Evolutionary conservation across 1,139 yeast genomes (phyloP).

Genomic region (Protomyces arabidopsidicola): DNA sequence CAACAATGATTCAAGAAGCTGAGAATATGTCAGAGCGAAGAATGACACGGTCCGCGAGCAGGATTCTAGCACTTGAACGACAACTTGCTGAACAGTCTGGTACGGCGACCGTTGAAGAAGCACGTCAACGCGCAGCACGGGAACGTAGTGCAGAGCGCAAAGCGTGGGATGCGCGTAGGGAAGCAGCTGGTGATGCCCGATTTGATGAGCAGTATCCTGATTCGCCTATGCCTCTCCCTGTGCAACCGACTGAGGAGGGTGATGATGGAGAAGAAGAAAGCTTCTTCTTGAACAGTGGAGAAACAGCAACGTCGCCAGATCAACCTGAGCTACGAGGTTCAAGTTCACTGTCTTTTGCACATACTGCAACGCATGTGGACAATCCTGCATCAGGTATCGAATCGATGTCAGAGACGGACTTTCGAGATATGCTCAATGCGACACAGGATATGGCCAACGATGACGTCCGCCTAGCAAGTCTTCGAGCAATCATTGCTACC

Average conservation of each 20-base stretch:
- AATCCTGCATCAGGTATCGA: too few species aligned
- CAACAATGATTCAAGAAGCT: background rate
- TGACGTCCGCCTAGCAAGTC: too few species aligned
- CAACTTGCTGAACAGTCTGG: constrained; percentile 5
- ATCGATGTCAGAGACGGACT: too few species aligned
- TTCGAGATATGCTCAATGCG: too few species aligned
- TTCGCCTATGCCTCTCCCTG: constrained; percentile 7
- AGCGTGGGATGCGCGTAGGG: constrained; percentile 1
- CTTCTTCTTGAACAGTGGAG: too few species aligned
- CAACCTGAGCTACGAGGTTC: too few species aligned
- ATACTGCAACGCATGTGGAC: too few species aligned
- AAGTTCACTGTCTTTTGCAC: too few species aligned
- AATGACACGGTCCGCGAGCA: background rate
- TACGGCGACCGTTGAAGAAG: background rate
- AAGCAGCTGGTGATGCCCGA: constrained; percentile 32
- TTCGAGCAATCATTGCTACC: too few species aligned
- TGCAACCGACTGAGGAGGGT: constrained; percentile 2
- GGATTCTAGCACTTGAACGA: constrained; percentile 1
- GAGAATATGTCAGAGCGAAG: background rate
- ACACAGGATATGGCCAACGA: too few species aligned
- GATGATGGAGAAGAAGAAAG: background rate
- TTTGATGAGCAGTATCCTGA: constrained; percentile 20
- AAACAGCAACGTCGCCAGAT: too few species aligned
- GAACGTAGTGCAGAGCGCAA: constrained; percentile 16
- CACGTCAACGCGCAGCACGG: constrained; percentile 21